Evolutionary conservation across 495 filamentous ascomycete genomes (phyloP).

Genomic region (Gamarada debralockiae): DNA sequence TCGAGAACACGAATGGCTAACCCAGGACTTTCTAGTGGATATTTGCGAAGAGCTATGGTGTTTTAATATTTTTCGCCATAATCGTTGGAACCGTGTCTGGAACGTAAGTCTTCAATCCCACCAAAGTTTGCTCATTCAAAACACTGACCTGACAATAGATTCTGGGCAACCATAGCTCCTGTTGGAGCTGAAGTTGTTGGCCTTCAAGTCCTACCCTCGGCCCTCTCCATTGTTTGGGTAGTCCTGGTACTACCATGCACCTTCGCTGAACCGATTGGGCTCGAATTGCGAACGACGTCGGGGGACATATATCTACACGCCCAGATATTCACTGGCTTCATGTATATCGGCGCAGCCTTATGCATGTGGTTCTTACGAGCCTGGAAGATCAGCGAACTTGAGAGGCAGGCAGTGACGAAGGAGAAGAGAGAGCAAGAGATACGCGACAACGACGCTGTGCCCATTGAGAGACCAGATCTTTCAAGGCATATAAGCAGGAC

Average conservation of each 20-base stretch:
- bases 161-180: slow-evolving; percentile 70
- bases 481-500: slow-evolving; percentile 9
- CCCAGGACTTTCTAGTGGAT: slow-evolving; percentile 46
- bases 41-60: slow-evolving; percentile 58
- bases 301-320: slow-evolving; percentile 52
- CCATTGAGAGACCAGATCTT: neutral
- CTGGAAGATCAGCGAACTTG: slow-evolving; percentile 58
- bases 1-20: too few relatives aligned
- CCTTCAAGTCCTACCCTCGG: slow-evolving; percentile 62
- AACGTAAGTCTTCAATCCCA: slow-evolving; percentile 33
- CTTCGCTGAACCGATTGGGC: slow-evolving; percentile 69
- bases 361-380: slow-evolving; percentile 50
- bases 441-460: slow-evolving; percentile 14
- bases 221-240: slow-evolving; percentile 74
- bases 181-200: slow-evolving; percentile 78
- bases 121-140: slow-evolving; percentile 26
- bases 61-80: slow-evolving; percentile 67
- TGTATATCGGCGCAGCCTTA: slow-evolving; percentile 57
- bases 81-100: slow-evolving; percentile 68
- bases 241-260: slow-evolving; percentile 68
- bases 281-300: slow-evolving; percentile 54
- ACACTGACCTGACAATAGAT: slow-evolving; percentile 25
- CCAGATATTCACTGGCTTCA: slow-evolving; percentile 63
- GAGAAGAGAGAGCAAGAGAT: slow-evolving; percentile 23
- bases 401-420: slow-evolving; percentile 28